Conservation (phyloP, 495 filamentous ascomycete genomes). For the Cetradonia linearis region DNA sequence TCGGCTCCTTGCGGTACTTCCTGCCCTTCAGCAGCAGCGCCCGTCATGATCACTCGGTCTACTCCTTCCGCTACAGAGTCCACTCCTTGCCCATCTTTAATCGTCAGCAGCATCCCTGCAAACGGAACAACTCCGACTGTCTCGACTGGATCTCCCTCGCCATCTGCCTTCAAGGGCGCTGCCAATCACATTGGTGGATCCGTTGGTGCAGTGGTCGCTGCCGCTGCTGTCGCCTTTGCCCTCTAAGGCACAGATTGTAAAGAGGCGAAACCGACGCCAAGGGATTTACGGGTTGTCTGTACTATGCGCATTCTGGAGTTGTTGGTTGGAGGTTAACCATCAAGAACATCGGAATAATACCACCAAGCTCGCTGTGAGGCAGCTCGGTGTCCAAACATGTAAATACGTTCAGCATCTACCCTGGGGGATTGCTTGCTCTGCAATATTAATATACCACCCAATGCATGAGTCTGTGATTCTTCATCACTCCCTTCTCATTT, state of each 20-base stretch:
- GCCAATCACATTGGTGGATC: constrained; percentile 22
- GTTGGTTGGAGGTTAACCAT: constrained; percentile 2
- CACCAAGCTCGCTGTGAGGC: background rate
- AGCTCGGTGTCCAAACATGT: constrained; percentile 12
- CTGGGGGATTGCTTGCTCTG: background rate
- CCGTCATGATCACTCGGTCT: constrained; percentile 22
- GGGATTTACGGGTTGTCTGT: background rate
- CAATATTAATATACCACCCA: constrained; percentile 14
- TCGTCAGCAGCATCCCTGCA: constrained; percentile 20
- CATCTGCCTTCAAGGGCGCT: constrained; percentile 23
- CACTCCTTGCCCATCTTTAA: constrained; percentile 24
- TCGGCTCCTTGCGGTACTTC: constrained; percentile 24
- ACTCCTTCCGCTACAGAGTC: constrained; percentile 17
- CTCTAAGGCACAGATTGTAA: background rate
- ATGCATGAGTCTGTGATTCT: constrained; percentile 4
- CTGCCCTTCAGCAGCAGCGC: constrained; percentile 22
- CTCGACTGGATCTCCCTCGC: constrained; percentile 10
- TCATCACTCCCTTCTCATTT: background rate
- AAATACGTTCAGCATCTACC: constrained; percentile 12
- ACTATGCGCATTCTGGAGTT: constrained; percentile 12
- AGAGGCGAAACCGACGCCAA: background rate
- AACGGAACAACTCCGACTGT: constrained; percentile 13
- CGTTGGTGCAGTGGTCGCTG: constrained; percentile 10
- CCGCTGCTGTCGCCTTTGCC: constrained; percentile 4
- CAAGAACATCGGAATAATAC: constrained; percentile 3